These are phyloP conservation scores for Leucocoprinus birnbaumii DNA, from an alignment of 768 basidiomycete species.

Conservation along the genomic window DNA sequence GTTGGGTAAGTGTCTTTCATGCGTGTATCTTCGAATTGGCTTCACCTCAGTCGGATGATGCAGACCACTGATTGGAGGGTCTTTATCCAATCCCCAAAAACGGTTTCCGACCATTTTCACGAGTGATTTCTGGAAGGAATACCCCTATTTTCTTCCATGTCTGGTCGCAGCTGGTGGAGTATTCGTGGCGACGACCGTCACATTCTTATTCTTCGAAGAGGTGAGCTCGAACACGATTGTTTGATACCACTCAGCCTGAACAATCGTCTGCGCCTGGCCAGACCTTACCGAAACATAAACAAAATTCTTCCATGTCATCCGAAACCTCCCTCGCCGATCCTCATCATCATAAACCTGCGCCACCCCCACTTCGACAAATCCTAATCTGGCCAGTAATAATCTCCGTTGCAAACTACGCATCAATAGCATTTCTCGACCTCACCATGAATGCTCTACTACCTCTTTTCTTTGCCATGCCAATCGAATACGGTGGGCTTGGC, in stretches of 20 bases:
- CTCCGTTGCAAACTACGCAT: slow-evolving; percentile 67
- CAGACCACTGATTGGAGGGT: slow-evolving; percentile 68
- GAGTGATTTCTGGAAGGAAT: slow-evolving; percentile 55
- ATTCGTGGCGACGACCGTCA: slow-evolving; percentile 29
- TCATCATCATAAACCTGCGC: no score
- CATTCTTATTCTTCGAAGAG: slow-evolving; percentile 40
- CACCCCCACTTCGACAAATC: slow-evolving; percentile 38
- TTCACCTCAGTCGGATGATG: slow-evolving; percentile 1
- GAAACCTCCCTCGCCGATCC: slow-evolving; percentile 18
- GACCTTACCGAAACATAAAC: slow-evolving; percentile 25
- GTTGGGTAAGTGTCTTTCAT: slow-evolving; percentile 33
- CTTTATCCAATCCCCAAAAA: slow-evolving; percentile 62
- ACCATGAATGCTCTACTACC: slow-evolving; percentile 52
- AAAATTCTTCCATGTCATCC: slow-evolving; percentile 11
- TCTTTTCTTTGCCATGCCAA: slow-evolving; percentile 66
- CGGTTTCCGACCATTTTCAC: slow-evolving; percentile 61
- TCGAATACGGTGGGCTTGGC: slow-evolving; percentile 63
- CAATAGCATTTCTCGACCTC: slow-evolving; percentile 64
- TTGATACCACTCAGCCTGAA: background rate
- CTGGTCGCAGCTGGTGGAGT: slow-evolving; percentile 33
- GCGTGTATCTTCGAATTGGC: slow-evolving; percentile 25
- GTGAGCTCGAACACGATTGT: slow-evolving; percentile 17
- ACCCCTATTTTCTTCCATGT: slow-evolving; percentile 79
- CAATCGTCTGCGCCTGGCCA: slow-evolving; percentile 15
- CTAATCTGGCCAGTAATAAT: slow-evolving; percentile 57